Evolutionary conservation across 2,329 filamentous ascomycete genomes (phyloP).

Genomic region (Rugonectria rugulosa): DNA sequence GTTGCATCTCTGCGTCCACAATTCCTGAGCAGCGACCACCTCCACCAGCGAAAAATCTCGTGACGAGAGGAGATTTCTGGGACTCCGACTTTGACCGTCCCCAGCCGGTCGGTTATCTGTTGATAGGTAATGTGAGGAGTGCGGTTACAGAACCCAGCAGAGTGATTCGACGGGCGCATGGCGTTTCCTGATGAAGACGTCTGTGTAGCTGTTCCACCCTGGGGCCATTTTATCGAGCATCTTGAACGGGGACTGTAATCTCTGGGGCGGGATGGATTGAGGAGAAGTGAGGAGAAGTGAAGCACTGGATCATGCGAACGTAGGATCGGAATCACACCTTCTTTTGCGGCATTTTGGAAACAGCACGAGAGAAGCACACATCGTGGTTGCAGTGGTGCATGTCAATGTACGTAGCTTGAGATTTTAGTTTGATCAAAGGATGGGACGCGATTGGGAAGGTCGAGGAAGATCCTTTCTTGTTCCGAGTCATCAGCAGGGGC

Average conservation of each 20-base stretch:
- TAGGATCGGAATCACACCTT: neutral
- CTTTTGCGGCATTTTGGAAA: conserved; percentile 10
- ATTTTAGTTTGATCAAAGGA: neutral
- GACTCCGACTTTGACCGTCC: neutral
- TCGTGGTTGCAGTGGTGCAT: neutral
- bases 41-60: conserved; percentile 3
- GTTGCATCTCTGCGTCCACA: conserved; percentile 11
- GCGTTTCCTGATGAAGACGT: neutral
- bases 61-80: neutral
- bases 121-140: neutral
- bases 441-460: neutral
- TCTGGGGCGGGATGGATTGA: neutral
- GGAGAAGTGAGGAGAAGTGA: neutral
- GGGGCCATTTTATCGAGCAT: neutral
- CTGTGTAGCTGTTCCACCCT: neutral
- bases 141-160: neutral
- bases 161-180: neutral
- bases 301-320: conserved; percentile 10
- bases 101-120: conserved; percentile 8
- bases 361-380: neutral
- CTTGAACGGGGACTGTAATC: neutral
- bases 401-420: neutral
- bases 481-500: neutral
- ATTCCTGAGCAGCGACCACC: neutral
- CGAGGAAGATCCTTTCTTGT: neutral